Conservation (phyloP, 371 early-diverging fungal genomes). For the Mortierella sp. region DNA sequence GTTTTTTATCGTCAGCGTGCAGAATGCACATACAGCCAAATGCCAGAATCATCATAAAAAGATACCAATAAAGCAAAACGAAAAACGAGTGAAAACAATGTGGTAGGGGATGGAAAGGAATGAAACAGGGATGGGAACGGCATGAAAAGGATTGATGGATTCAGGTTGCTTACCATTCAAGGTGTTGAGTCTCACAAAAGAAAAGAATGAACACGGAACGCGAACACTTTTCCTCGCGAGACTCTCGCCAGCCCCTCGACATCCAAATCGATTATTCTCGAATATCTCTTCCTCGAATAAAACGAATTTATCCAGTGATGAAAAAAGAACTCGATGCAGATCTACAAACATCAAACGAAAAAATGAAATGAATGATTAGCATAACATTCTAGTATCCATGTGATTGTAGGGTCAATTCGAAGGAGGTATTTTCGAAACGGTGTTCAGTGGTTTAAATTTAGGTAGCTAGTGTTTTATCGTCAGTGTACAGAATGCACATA, state of each 20-base stretch:
- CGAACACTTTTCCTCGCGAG: neutral
- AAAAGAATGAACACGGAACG: neutral
- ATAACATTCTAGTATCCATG: neutral
- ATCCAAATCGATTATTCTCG: neutral
- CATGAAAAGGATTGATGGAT: too few species aligned
- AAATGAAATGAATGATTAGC: neutral
- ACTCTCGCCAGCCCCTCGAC: neutral
- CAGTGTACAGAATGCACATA: constrained; percentile 56
- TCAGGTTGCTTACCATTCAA: constrained; percentile 1
- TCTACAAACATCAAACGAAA: neutral
- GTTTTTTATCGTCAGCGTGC: constrained; percentile 58
- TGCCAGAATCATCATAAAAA: constrained; percentile 57
- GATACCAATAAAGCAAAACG: neutral
- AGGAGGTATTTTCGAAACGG: neutral
- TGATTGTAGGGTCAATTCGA: neutral
- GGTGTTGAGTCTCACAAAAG: neutral
- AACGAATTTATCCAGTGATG: neutral
- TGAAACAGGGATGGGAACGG: neutral
- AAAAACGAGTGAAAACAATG: neutral
- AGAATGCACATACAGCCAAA: constrained; percentile 60
- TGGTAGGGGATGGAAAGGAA: neutral
- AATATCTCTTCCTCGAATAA: neutral
- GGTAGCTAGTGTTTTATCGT: constrained; percentile 61
- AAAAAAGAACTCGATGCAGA: neutral
- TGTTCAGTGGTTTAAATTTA: constrained; percentile 42